Conservation (phyloP, 257 asterid species). For the Craterostigma plantagineum region DNA sequence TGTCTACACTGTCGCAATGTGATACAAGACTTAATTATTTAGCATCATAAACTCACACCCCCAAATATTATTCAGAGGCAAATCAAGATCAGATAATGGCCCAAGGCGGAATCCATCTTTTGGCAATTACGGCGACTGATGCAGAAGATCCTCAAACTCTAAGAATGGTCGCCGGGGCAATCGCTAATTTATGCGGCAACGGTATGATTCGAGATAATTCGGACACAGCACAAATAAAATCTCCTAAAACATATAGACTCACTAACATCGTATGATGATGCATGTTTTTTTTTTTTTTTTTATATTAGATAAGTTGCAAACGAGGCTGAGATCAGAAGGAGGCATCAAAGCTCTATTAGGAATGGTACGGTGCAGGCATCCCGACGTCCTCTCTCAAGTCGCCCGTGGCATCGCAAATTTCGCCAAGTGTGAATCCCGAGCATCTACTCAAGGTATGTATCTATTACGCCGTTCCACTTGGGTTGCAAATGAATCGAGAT, state of each 20-base stretch:
- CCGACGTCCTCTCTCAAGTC: conserved; percentile 88
- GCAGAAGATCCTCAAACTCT: conserved; percentile 98
- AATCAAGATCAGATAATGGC: conserved; percentile 97
- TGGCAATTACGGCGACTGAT: conserved; percentile 82
- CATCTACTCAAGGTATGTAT: conserved; percentile 62
- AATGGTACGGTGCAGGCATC: conserved; percentile 95
- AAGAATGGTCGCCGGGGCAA: conserved; percentile 99
- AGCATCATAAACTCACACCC: background rate
- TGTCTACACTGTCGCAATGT: background rate
- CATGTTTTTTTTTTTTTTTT: conserved; percentile 4
- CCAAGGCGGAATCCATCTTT: conserved; percentile 74
- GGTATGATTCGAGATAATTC: no score
- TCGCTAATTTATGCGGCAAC: conserved; percentile 95
- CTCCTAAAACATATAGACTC: no score
- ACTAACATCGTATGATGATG: background rate
- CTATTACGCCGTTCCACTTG: background rate
- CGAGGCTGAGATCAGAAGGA: conserved; percentile 86
- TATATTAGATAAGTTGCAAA: conserved; percentile 74
- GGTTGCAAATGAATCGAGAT: no score
- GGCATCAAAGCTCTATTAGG: conserved; percentile 93
- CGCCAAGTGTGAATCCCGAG: conserved; percentile 93
- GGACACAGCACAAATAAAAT: no score
- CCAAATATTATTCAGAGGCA: conserved; percentile 38
- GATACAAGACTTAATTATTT: background rate
- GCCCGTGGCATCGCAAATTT: conserved; percentile 99